These are phyloP conservation scores for Helotiales sp. DNA, from an alignment of 2,329 filamentous ascomycete species.

Conservation along the genomic window DNA sequence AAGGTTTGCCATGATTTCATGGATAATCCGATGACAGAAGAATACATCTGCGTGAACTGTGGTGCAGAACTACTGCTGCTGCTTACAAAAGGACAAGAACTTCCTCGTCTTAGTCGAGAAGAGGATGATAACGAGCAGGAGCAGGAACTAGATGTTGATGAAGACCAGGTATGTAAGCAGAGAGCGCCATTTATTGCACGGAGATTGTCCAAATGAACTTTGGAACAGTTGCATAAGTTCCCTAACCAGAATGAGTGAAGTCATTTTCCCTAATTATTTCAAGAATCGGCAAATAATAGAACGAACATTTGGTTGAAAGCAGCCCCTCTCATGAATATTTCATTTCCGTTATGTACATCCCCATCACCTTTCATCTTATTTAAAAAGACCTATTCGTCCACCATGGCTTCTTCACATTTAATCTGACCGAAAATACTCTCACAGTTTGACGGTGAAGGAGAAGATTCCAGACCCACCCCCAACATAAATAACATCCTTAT, in stretches of 20 bases:
- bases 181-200: too few species aligned
- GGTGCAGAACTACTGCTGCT: not conserved
- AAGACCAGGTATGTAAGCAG: too few species aligned
- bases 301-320: too few species aligned
- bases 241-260: too few species aligned
- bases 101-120: not conserved
- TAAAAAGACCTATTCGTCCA: not conserved
- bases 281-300: too few species aligned
- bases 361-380: too few species aligned
- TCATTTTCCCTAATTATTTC: too few species aligned
- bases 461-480: not conserved
- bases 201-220: too few species aligned
- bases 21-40: not conserved
- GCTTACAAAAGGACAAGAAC: not conserved
- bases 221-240: too few species aligned
- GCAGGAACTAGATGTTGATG: not conserved
- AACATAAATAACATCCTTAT: constrained; percentile 28
- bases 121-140: not conserved
- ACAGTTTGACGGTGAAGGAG: constrained; percentile 1
- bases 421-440: not conserved
- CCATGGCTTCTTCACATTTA: too few species aligned
- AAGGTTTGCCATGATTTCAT: not conserved
- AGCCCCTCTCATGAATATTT: too few species aligned
- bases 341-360: too few species aligned
- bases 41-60: not conserved